Conservation (phyloP, 1,284 basidiomycete genomes). For the Schizophyllum commune region DNA sequence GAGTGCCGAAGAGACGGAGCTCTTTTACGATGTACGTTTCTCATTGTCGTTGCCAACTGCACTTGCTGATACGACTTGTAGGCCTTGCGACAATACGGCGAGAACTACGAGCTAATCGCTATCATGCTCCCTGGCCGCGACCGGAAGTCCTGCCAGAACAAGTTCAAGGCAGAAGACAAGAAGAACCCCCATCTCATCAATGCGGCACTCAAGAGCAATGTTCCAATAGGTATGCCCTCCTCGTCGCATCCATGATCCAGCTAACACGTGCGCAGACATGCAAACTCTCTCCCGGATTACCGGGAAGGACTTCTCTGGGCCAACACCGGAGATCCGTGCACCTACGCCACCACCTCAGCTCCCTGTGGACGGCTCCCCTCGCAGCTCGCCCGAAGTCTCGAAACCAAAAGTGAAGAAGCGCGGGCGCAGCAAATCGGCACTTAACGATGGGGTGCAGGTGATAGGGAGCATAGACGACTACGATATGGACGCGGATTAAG, state of each 20-base stretch:
- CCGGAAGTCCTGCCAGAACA: slow-evolving; percentile 83
- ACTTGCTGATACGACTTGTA: slow-evolving; percentile 22
- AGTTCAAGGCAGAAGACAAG: slow-evolving; percentile 85
- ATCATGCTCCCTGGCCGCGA: slow-evolving; percentile 80
- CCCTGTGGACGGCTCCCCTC: slow-evolving; percentile 4
- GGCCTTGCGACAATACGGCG: slow-evolving; percentile 83
- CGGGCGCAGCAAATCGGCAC: slow-evolving; percentile 10
- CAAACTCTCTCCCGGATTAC: slow-evolving; percentile 65
- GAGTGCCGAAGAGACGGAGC: slow-evolving; percentile 79
- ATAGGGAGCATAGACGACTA: slow-evolving; percentile 10
- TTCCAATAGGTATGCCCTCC: slow-evolving; percentile 53
- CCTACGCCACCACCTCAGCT: slow-evolving; percentile 32
- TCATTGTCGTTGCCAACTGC: neutral
- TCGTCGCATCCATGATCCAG: neutral
- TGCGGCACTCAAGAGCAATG: slow-evolving; percentile 55
- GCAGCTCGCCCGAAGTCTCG: neutral
- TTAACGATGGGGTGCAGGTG: slow-evolving; percentile 5
- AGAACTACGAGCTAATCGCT: slow-evolving; percentile 89
- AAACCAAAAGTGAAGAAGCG: slow-evolving; percentile 8
- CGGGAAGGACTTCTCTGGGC: slow-evolving; percentile 74
- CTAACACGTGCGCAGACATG: slow-evolving; percentile 41
- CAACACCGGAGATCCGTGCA: slow-evolving; percentile 59
- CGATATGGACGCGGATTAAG: neutral
- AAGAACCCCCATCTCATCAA: slow-evolving; percentile 65
- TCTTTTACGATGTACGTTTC: slow-evolving; percentile 69